Conservation (phyloP, 331 rosid genomes). For the Erythrophleum ivorense region DNA sequence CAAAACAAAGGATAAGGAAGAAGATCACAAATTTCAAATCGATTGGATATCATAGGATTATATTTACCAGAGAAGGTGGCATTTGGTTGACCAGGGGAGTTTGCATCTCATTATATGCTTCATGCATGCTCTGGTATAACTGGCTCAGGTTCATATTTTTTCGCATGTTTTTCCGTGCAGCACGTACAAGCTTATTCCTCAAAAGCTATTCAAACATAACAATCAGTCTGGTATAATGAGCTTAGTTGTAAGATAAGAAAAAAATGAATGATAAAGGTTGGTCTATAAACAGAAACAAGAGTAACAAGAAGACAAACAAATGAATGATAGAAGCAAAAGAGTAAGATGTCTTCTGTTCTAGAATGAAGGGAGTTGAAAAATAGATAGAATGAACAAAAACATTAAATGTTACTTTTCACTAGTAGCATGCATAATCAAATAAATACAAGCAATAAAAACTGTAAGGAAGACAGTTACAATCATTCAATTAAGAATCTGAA, state of each 20-base stretch:
- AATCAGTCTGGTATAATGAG: conserved; percentile 23
- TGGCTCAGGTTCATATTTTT: conserved; percentile 79
- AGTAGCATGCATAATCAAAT: conserved; percentile 14
- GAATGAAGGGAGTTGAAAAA: not conserved
- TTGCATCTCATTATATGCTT: conserved; percentile 89
- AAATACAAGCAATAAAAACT: too few relatives aligned
- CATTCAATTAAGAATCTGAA: conserved; percentile 27
- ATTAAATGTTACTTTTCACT: not conserved
- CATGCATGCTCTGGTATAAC: conserved; percentile 81
- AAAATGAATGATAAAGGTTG: conserved; percentile 13
- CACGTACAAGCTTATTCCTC: conserved; percentile 76
- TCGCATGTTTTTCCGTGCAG: conserved; percentile 79
- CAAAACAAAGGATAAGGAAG: conserved; percentile 34
- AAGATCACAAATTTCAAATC: conserved; percentile 15
- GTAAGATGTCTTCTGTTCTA: not conserved
- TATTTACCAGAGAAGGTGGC: conserved; percentile 79
- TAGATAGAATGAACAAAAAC: conserved; percentile 7
- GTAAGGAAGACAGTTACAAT: conserved; percentile 23
- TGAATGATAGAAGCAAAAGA: not conserved
- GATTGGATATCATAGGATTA: conserved; percentile 23
- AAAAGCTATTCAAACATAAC: conserved; percentile 65
- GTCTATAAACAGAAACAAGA: conserved; percentile 1
- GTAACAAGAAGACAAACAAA: not conserved
- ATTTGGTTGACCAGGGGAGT: conserved; percentile 88
- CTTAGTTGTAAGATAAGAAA: conserved; percentile 3